phyloP scores from a whole-genome alignment of 2,329 filamentous ascomycete genomes.

The Myrmaecium sp. region DNA sequence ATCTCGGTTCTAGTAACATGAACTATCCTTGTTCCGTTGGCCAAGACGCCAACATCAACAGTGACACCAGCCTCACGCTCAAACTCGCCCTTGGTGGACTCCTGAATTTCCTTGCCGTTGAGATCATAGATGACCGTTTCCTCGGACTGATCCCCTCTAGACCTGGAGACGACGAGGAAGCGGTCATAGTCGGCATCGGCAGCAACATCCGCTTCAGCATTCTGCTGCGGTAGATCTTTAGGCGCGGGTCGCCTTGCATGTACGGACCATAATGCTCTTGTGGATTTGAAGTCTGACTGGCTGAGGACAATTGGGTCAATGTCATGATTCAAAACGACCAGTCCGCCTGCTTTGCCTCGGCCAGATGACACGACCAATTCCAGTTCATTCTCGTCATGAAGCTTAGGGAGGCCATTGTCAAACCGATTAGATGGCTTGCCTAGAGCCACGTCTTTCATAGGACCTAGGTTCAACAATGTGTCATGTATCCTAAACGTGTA shows the following conservation, averaged over 20 bases:
- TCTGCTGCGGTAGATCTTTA: conserved; percentile 32
- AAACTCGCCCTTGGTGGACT: conserved; percentile 71
- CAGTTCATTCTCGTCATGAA: conserved; percentile 14
- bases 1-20: conserved; percentile 80
- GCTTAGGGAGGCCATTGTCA: conserved; percentile 1
- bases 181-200: conserved; percentile 50
- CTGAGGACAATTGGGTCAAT: conserved; percentile 58
- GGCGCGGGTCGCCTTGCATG: conserved; percentile 49
- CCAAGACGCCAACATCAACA: conserved; percentile 69
- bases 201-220: conserved; percentile 20
- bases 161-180: conserved; percentile 69
- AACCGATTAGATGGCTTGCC: conserved; percentile 41
- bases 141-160: conserved; percentile 47
- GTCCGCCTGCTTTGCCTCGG: conserved; percentile 45
- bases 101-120: conserved; percentile 56
- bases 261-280: conserved; percentile 68
- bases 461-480: conserved; percentile 57
- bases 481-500: conserved; percentile 66
- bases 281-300: conserved; percentile 54
- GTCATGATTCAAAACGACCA: conserved; percentile 63
- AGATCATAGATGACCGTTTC: conserved; percentile 64
- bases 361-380: conserved; percentile 44
- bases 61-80: conserved; percentile 79
- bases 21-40: conserved; percentile 63
- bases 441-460: conserved; percentile 58